A percentile compares a stretch with the other conserved stretches of the same genome.
Evolutionary conservation across 2,329 filamentous ascomycete species (phyloP).

Genomic region (Trichoderma citrinoviride): DNA sequence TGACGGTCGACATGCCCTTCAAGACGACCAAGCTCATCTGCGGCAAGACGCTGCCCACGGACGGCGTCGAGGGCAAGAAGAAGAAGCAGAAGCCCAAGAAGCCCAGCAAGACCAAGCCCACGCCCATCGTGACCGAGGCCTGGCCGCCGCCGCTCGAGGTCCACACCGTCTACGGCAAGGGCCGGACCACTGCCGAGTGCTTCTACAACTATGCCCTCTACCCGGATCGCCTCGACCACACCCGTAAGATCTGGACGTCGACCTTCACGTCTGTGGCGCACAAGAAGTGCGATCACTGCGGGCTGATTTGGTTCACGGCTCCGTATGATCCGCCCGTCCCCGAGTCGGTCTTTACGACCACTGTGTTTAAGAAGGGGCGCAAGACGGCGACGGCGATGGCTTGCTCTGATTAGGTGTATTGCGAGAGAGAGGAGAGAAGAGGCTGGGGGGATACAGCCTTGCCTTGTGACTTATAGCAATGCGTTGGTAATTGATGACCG

Average conservation of each 20-base stretch:
- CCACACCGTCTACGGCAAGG: neutral
- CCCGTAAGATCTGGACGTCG: neutral
- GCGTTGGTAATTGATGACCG: no score
- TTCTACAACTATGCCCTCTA: neutral
- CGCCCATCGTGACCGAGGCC: neutral
- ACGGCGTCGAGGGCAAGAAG: no score
- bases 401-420: neutral
- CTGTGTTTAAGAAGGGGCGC: neutral
- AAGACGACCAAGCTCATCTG: slow-evolving; percentile 24
- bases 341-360: neutral
- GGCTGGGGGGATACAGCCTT: neutral
- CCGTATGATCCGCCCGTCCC: neutral
- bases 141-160: neutral
- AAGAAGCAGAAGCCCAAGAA: neutral
- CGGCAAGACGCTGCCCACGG: neutral
- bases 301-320: neutral
- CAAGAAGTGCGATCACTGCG: neutral
- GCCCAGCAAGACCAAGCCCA: no score
- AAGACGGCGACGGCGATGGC: neutral
- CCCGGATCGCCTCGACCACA: neutral
- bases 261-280: neutral
- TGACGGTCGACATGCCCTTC: slow-evolving; percentile 23
- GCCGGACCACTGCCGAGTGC: neutral
- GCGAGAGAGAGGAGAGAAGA: no score
- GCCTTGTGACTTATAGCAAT: no score